A percentile compares a stretch with the other conserved stretches of the same genome.
These are phyloP conservation scores for Cladophialophora bantiana DNA, from an alignment of 2,329 filamentous ascomycete species.

Conservation along the genomic window DNA sequence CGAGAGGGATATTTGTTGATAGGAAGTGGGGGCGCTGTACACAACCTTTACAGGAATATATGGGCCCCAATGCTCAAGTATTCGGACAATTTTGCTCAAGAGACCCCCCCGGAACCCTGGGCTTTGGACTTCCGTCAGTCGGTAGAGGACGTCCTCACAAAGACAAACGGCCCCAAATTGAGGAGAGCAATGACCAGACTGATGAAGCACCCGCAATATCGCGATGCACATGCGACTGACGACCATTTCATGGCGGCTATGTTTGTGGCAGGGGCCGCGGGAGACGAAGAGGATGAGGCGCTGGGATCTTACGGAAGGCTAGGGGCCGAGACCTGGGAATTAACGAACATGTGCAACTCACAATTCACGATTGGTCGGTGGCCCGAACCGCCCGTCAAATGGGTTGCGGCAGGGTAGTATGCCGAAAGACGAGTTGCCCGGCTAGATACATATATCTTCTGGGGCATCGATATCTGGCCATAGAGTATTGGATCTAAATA, in stretches of 20 bases:
- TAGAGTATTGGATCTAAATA: no score
- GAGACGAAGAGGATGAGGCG: no score
- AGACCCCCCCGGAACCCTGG: slow-evolving; percentile 64
- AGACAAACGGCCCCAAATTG: slow-evolving; percentile 62
- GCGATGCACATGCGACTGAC: slow-evolving; percentile 73
- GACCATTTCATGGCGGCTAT: slow-evolving; percentile 72
- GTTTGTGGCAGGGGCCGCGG: slow-evolving; percentile 66
- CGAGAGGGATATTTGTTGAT: slow-evolving; percentile 64
- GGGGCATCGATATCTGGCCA: no score
- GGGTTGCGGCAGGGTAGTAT: no score
- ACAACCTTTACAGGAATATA: slow-evolving; percentile 72
- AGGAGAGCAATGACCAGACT: slow-evolving; percentile 64
- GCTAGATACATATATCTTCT: no score
- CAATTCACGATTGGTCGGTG: no score
- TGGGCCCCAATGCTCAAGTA: slow-evolving; percentile 71
- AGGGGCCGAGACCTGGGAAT: slow-evolving; percentile 68
- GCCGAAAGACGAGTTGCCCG: no score
- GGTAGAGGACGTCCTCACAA: slow-evolving; percentile 65
- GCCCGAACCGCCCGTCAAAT: no score
- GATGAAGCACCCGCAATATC: slow-evolving; percentile 72
- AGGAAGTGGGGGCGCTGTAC: slow-evolving; percentile 69
- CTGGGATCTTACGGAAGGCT: no score
- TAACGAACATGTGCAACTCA: slow-evolving; percentile 68
- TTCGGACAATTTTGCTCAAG: slow-evolving; percentile 68
- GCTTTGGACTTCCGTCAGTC: slow-evolving; percentile 71